phyloP scores from a whole-genome alignment of 345 rosid species.

The Theobroma cacao region DNA sequence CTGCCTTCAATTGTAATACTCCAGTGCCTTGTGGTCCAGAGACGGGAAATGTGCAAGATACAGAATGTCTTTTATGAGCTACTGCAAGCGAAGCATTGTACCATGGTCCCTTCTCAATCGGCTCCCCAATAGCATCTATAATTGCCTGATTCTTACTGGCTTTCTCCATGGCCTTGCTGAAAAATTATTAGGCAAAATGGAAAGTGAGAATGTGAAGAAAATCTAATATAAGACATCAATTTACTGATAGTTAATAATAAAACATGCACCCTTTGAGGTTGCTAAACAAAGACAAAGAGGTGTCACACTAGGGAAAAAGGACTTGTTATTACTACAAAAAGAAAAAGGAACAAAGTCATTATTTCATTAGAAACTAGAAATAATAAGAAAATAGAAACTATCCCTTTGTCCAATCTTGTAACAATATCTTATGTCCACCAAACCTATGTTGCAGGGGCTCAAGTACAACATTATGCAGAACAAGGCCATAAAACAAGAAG shows the following conservation, averaged over 20 bases:
- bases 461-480: neutral
- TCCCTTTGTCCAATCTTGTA: neutral
- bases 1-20: constrained; percentile 79
- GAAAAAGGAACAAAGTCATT: neutral
- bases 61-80: constrained; percentile 80
- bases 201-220: neutral
- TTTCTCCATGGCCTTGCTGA: constrained; percentile 91
- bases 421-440: neutral
- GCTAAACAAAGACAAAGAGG: neutral
- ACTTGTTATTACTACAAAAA: neutral
- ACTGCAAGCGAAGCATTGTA: constrained; percentile 93
- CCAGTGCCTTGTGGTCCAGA: constrained; percentile 76
- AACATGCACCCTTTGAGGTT: neutral
- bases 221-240: neutral
- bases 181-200: constrained; percentile 21
- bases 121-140: constrained; percentile 84
- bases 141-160: constrained; percentile 63
- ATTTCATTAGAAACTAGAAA: neutral
- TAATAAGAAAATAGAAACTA: neutral
- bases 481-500: neutral
- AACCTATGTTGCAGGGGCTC: neutral
- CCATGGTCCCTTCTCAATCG: constrained; percentile 94
- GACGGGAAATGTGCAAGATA: constrained; percentile 93
- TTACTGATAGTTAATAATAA: neutral
- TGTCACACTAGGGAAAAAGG: neutral